These are phyloP conservation scores for Alternaria dauci DNA, from an alignment of 2,329 filamentous ascomycete species.

Conservation along the genomic window DNA sequence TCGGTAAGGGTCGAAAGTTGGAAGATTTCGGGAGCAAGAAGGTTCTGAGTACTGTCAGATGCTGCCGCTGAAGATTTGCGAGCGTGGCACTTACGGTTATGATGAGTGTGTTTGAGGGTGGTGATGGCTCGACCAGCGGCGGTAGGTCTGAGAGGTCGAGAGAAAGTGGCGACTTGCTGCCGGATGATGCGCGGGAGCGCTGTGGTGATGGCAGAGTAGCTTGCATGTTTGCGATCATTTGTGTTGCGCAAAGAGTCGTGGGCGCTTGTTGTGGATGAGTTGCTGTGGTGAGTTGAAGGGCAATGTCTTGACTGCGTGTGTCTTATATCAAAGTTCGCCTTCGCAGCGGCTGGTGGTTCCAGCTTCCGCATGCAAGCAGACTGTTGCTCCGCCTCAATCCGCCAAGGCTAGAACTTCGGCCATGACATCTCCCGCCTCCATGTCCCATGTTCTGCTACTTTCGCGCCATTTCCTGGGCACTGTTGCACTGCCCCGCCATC, in stretches of 20 bases:
- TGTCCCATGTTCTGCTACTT: constrained; percentile 24
- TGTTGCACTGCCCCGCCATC: constrained; percentile 40
- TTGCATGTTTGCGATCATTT: constrained; percentile 42
- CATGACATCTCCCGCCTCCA: constrained; percentile 22
- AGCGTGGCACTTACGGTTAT: constrained; percentile 65
- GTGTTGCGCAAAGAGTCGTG: constrained; percentile 18
- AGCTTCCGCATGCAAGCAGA: constrained; percentile 34
- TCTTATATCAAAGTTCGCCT: constrained; percentile 39
- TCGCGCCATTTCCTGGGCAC: constrained; percentile 28
- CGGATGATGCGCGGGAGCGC: constrained; percentile 48
- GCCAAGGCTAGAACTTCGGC: constrained; percentile 27
- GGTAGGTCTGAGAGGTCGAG: constrained; percentile 79
- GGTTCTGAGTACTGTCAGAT: constrained; percentile 60
- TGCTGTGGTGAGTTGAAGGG: constrained; percentile 25
- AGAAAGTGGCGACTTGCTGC: constrained; percentile 63
- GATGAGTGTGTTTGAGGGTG: constrained; percentile 82
- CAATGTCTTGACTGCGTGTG: constrained; percentile 18
- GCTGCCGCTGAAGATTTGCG: background rate
- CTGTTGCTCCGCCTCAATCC: constrained; percentile 26
- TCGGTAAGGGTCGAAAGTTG: constrained; percentile 74
- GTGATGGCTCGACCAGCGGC: constrained; percentile 73
- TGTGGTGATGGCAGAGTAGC: constrained; percentile 41
- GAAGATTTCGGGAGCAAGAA: constrained; percentile 77
- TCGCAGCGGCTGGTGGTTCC: constrained; percentile 24
- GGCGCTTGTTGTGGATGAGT: constrained; percentile 13